Percentiles rank a stretch among this genome's conserved stretches.
These are phyloP conservation scores for Pythium dissotocum DNA, from an alignment of 352 stramenopile species.

Conservation along the genomic window DNA sequence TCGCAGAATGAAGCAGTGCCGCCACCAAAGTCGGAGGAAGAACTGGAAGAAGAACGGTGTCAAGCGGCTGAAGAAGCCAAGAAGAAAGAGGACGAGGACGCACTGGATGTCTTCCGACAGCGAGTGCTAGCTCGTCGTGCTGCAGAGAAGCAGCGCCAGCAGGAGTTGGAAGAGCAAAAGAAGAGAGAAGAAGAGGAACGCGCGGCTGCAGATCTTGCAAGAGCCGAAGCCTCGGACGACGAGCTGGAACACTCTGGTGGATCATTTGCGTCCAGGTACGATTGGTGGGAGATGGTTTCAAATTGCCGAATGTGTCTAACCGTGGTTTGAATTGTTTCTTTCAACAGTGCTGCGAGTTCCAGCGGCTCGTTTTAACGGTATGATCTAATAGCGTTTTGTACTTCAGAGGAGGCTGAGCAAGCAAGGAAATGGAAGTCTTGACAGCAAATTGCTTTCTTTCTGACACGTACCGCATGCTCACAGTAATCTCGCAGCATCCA, in stretches of 20 bases:
- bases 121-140: slow-evolving; percentile 62
- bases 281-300: background rate
- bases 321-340: background rate
- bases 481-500: too few relatives aligned
- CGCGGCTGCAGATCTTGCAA: slow-evolving; percentile 4
- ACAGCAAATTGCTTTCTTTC: too few relatives aligned
- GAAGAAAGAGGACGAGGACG: slow-evolving; percentile 55
- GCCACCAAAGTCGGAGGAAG: slow-evolving; percentile 29
- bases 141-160: slow-evolving; percentile 57
- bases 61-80: slow-evolving; percentile 48
- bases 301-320: background rate
- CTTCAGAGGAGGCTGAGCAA: too few relatives aligned
- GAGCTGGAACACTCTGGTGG: slow-evolving; percentile 58
- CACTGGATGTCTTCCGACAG: slow-evolving; percentile 66
- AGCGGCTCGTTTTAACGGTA: slow-evolving; percentile 53
- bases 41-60: slow-evolving; percentile 39
- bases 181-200: slow-evolving; percentile 46
- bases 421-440: too few relatives aligned
- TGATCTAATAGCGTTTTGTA: too few relatives aligned
- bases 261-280: slow-evolving; percentile 73
- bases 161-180: slow-evolving; percentile 42
- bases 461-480: too few relatives aligned
- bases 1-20: background rate
- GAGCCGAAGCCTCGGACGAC: slow-evolving; percentile 40
- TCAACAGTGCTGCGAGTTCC: slow-evolving; percentile 44